phyloP scores from a whole-genome alignment of 1,284 basidiomycete genomes.

The Pholiota adiposa region DNA sequence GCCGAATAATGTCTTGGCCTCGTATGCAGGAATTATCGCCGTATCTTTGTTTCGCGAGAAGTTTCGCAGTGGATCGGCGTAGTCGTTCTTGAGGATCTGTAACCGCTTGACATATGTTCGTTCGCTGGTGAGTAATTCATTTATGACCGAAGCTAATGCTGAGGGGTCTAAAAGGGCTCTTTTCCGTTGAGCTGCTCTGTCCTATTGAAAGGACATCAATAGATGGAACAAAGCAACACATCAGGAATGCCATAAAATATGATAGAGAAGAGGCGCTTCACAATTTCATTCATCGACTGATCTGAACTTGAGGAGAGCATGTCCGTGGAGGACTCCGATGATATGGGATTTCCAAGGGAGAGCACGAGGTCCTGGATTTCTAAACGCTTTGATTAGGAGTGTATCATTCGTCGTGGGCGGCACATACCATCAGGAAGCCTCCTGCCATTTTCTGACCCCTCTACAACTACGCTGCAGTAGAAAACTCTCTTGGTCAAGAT shows the following conservation, averaged over 20 bases:
- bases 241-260: not conserved
- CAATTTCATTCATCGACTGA: slow-evolving; percentile 23
- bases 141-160: slow-evolving; percentile 69
- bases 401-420: not conserved
- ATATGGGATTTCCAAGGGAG: slow-evolving; percentile 70
- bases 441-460: slow-evolving; percentile 70
- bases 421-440: slow-evolving; percentile 69
- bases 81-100: slow-evolving; percentile 75
- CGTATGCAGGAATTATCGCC: slow-evolving; percentile 86
- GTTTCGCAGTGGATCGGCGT: slow-evolving; percentile 88
- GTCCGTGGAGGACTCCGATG: slow-evolving; percentile 41
- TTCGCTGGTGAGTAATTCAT: slow-evolving; percentile 80
- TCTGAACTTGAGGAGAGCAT: slow-evolving; percentile 18
- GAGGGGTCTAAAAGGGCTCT: slow-evolving; percentile 64
- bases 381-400: slow-evolving; percentile 32
- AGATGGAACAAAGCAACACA: not conserved
- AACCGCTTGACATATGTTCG: slow-evolving; percentile 78
- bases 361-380: slow-evolving; percentile 81
- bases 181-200: slow-evolving; percentile 48
- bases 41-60: slow-evolving; percentile 87
- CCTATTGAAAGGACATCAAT: slow-evolving; percentile 36
- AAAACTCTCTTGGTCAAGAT: slow-evolving; percentile 72
- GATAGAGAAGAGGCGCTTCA: slow-evolving; percentile 6
- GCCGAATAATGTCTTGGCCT: slow-evolving; percentile 92
- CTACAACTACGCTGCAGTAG: slow-evolving; percentile 82